Conservation (phyloP, 2,329 filamentous ascomycete genomes). For the Penicillium sp. region DNA sequence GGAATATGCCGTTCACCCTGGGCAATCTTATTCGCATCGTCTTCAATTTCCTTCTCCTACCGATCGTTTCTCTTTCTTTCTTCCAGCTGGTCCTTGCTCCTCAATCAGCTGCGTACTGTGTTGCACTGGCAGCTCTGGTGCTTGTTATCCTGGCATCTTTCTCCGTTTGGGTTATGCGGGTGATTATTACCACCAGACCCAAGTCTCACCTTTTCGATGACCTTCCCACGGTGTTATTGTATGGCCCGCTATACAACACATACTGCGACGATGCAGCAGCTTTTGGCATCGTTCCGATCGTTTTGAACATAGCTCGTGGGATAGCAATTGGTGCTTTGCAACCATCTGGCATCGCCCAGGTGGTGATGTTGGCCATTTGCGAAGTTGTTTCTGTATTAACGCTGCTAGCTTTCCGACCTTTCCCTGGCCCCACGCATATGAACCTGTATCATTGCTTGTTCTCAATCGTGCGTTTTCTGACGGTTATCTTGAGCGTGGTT, state of each 20-base stretch:
- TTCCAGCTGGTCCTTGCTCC: slow-evolving; percentile 82
- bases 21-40: slow-evolving; percentile 80
- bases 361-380: slow-evolving; percentile 88
- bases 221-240: slow-evolving; percentile 80
- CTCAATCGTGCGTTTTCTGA: slow-evolving; percentile 70
- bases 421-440: slow-evolving; percentile 90
- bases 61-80: slow-evolving; percentile 79
- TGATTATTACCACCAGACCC: slow-evolving; percentile 78
- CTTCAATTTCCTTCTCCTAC: slow-evolving; percentile 89
- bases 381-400: slow-evolving; percentile 89
- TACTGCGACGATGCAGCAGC: slow-evolving; percentile 90
- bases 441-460: slow-evolving; percentile 92
- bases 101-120: slow-evolving; percentile 66
- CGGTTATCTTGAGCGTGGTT: slow-evolving; percentile 72
- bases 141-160: slow-evolving; percentile 71
- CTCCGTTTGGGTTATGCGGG: slow-evolving; percentile 72
- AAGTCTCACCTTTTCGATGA: slow-evolving; percentile 91
- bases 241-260: slow-evolving; percentile 94
- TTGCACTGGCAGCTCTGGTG: slow-evolving; percentile 72
- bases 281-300: slow-evolving; percentile 82
- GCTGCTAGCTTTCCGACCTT: slow-evolving; percentile 84
- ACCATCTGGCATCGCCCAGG: slow-evolving; percentile 86
- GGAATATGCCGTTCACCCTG: slow-evolving; percentile 84
- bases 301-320: slow-evolving; percentile 80
- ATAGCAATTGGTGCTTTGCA: slow-evolving; percentile 92